phyloP scores from a whole-genome alignment of 345 rosid genomes.

The Boechera retrofracta region DNA sequence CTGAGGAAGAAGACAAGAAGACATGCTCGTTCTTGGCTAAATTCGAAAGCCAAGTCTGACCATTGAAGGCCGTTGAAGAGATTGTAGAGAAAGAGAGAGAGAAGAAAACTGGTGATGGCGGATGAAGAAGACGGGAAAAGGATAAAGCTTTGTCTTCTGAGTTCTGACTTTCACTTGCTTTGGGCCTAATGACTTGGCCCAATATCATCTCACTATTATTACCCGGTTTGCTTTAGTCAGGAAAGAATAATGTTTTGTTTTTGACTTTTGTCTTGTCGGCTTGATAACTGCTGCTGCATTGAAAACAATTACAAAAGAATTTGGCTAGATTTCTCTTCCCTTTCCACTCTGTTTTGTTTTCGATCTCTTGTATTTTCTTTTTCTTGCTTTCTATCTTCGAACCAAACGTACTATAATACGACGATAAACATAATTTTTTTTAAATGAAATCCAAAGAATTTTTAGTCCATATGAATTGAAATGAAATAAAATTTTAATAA shows the following conservation, averaged over 20 bases:
- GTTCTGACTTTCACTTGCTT: not conserved
- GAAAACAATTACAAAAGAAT: too few species aligned
- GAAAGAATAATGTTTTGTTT: not conserved
- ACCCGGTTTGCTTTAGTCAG: too few species aligned
- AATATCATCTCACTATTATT: not conserved
- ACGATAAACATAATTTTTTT: not conserved
- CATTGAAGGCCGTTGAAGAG: conserved; percentile 42
- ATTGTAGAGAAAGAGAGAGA: conserved; percentile 29
- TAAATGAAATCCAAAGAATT: not conserved
- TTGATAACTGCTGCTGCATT: not conserved
- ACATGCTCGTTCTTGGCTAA: conserved; percentile 42
- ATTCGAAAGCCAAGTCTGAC: conserved; percentile 41
- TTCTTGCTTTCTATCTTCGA: too few species aligned
- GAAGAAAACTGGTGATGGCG: conserved; percentile 46
- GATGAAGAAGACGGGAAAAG: conserved; percentile 44
- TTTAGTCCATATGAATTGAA: not conserved
- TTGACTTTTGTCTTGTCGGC: not conserved
- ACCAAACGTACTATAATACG: too few species aligned
- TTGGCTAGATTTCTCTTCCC: too few species aligned
- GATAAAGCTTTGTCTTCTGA: conserved; percentile 35
- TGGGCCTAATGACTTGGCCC: conserved; percentile 42
- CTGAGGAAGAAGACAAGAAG: conserved; percentile 84
- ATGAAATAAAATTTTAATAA: conserved; percentile 18
- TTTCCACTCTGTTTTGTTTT: not conserved
- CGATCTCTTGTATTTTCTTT: not conserved